Base-by-base conservation (phyloP, 2,329 filamentous ascomycete species). In the Botrytis galanthina region DNA sequence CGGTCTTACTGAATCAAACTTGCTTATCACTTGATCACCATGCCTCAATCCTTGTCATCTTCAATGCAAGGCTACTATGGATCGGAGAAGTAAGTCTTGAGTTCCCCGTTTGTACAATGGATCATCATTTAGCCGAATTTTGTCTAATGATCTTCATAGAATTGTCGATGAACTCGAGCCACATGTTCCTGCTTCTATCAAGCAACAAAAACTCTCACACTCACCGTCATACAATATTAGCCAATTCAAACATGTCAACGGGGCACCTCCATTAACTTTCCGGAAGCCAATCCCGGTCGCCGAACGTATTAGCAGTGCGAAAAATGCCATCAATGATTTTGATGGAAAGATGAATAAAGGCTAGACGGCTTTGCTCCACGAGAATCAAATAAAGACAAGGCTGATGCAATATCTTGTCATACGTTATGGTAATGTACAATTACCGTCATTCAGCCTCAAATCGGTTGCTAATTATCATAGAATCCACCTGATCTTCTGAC, bases 1-100 rank as follows among this genome's bases (percentile, higher is more conserved):
- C 42, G 60, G 51, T 54, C 42, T 69, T 51, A n/a, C 51, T 48
- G 8, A n/a, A 39, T 20, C 39, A 39, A 60, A 20, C 20, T 22
- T n/a, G 20, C 44, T 29, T 20, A 26, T 37, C 64, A 57, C 35
- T 42, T 54, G 10, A 48, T n/a, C n/a, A 14, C 20, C 26, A 73
- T 73, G 71, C 63, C 63, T 35, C 71, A 69, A 69, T 73, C 71
- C 20, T 42, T 73, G 26, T 73, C 71, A 51, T 73, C 71, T 20
- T 73, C 71, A 18, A 37, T 73, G 51, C 71, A 61, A 73, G 71
- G 71, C 71, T 73, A 42, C 29, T 10, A 61, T 51, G 71, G 63
- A 9, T 73, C 63, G 26, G 62, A 69, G 20, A 69, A 46, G 71
- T 73, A 66, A 57, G 57, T 63, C 16, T 70, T 22, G 63, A 37